Conservation (phyloP, 2,329 filamentous ascomycete species). For the Penicillium sp. region DNA sequence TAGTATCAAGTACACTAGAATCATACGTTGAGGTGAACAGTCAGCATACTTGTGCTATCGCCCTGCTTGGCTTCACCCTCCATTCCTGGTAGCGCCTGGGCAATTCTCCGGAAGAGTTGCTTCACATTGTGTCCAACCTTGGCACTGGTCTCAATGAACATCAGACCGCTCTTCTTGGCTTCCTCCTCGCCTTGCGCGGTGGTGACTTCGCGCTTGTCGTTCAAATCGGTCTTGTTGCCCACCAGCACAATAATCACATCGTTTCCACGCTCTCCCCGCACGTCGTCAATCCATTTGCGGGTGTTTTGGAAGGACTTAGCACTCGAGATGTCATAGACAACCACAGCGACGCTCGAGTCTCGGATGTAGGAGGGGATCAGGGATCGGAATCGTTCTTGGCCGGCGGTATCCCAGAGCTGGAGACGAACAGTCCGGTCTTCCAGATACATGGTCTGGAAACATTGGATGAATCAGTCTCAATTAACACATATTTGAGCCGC, state of each 20-base stretch:
- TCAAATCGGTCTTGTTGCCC: constrained; percentile 98
- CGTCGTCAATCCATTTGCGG: constrained; percentile 98
- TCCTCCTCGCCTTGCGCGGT: constrained; percentile 96
- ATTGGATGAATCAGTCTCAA: too few species aligned
- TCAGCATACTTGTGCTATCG: constrained; percentile 71
- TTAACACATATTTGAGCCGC: too few species aligned
- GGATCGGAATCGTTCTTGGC: constrained; percentile 94
- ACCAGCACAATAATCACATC: constrained; percentile 99
- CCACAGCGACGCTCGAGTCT: constrained; percentile 94
- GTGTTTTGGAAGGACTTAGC: constrained; percentile 98
- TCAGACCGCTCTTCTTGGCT: constrained; percentile 93
- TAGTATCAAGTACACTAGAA: constrained; percentile 25
- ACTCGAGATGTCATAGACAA: constrained; percentile 98
- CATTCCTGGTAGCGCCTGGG: constrained; percentile 96
- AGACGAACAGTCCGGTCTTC: constrained; percentile 96
- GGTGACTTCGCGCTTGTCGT: constrained; percentile 96
- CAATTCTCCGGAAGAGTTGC: constrained; percentile 94
- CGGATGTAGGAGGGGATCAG: constrained; percentile 98
- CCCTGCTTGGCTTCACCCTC: constrained; percentile 80
- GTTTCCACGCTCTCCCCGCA: constrained; percentile 91
- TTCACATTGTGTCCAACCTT: constrained; percentile 99
- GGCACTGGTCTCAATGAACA: constrained; percentile 98
- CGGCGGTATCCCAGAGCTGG: constrained; percentile 97
- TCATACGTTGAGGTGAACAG: neutral
- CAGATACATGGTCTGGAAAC: constrained; percentile 99